These are phyloP conservation scores for Leccinum ponderosum DNA, from an alignment of 1,284 basidiomycete species.

Conservation along the genomic window DNA sequence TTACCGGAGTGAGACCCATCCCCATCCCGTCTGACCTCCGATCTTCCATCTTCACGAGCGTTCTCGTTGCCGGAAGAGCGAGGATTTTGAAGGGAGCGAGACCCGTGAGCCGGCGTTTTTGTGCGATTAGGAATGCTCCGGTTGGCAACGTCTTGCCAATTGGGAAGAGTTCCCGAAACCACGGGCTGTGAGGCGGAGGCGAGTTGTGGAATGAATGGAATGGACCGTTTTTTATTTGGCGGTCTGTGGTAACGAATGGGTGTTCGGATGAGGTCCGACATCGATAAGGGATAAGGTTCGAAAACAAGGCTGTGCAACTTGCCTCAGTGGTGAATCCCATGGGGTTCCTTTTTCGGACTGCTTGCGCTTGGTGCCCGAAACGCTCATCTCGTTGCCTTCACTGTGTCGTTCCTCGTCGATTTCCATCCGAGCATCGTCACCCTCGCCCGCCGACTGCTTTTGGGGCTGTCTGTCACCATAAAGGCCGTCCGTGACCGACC, in stretches of 20 bases:
- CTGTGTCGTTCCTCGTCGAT: not conserved
- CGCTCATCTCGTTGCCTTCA: not conserved
- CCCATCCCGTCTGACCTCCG: not conserved
- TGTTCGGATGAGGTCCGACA: not conserved
- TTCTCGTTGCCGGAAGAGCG: not conserved
- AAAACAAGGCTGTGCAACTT: not conserved
- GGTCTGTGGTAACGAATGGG: not conserved
- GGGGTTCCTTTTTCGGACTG: not conserved
- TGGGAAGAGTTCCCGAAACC: not conserved
- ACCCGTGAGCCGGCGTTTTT: not conserved
- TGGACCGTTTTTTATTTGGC: not conserved
- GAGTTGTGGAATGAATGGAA: not conserved
- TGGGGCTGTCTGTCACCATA: not conserved
- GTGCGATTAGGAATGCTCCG: not conserved
- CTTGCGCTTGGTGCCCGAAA: not conserved
- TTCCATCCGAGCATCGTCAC: not conserved
- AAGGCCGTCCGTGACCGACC: not conserved
- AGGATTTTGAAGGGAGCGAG: not conserved
- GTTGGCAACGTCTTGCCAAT: not conserved
- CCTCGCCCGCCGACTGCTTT: not conserved
- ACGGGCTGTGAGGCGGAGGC: not conserved
- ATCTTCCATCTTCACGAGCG: not conserved
- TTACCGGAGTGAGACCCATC: not conserved
- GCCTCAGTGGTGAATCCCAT: not conserved
- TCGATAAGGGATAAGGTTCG: not conserved